Percentiles rank a stretch among this genome's conserved stretches.
Conservation (phyloP, 139 green algal genomes). For the Closterium sp. region DNA sequence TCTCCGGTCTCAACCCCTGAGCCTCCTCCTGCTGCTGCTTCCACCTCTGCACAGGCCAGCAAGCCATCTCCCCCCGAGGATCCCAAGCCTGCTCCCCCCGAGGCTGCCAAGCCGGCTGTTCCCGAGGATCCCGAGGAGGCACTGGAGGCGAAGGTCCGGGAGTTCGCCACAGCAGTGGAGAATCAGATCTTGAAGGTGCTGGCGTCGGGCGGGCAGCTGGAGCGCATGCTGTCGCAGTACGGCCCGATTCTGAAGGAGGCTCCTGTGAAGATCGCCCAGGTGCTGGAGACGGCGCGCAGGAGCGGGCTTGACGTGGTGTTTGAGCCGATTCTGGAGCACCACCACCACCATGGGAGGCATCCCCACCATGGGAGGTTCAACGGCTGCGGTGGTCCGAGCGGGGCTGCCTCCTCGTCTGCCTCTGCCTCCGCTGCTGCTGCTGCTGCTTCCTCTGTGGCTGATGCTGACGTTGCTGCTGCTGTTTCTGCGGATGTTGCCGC, state of each 20-base stretch:
- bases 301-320: constrained; percentile 14
- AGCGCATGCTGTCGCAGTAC: not conserved
- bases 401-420: not conserved
- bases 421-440: not conserved
- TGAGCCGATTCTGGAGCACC: constrained; percentile 10
- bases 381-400: not conserved
- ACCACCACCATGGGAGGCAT: not conserved
- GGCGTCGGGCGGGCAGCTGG: not conserved
- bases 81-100: not conserved
- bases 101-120: not conserved
- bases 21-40: not conserved
- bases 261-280: constrained; percentile 2
- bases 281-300: constrained; percentile 1
- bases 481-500: not conserved
- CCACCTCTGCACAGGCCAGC: not conserved
- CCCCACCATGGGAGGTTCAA: not conserved
- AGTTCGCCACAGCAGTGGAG: constrained; percentile 1
- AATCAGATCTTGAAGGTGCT: not conserved
- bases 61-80: not conserved
- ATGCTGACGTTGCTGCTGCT: not conserved
- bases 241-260: constrained; percentile 10
- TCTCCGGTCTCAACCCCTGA: not conserved
- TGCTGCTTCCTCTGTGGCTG: not conserved
- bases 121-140: not conserved
- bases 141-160: not conserved